Evolutionary conservation across 257 asterid species (phyloP).

Genomic region (Solanum gandarillasii): DNA sequence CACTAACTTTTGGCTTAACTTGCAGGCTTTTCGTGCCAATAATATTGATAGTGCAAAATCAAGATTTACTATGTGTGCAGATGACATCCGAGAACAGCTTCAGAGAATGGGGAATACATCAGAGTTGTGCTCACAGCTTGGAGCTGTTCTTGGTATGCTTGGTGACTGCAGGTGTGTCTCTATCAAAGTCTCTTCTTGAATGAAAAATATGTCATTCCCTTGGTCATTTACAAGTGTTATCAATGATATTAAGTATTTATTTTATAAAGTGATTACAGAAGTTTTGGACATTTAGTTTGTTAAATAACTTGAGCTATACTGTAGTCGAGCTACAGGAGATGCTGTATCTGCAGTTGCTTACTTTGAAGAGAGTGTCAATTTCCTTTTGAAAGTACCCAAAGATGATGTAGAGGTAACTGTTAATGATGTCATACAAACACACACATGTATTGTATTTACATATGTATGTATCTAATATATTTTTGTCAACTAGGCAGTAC

Average conservation of each 20-base stretch:
- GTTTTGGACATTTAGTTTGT: background rate
- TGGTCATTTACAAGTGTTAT: background rate
- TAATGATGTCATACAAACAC: background rate
- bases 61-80: constrained; percentile 71
- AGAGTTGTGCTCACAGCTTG: constrained; percentile 89
- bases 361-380: constrained; percentile 79
- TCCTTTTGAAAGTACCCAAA: constrained; percentile 62
- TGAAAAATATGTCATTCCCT: background rate
- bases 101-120: constrained; percentile 62
- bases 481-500: background rate
- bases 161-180: constrained; percentile 89
- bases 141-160: constrained; percentile 95
- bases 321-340: constrained; percentile 82
- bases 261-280: background rate
- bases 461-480: background rate
- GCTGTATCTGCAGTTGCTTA: constrained; percentile 65
- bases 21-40: constrained; percentile 88
- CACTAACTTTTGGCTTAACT: background rate
- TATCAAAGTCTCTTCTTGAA: background rate
- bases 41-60: constrained; percentile 90
- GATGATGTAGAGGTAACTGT: constrained; percentile 71
- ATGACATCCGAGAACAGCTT: constrained; percentile 80
- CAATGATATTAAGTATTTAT: background rate
- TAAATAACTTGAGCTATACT: background rate
- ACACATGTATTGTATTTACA: background rate